Evolutionary conservation across 306 rosid genomes (phyloP), one percentile per base, ranked within the genome.

Genomic region (Elaeagnus macrophylla): DNA sequence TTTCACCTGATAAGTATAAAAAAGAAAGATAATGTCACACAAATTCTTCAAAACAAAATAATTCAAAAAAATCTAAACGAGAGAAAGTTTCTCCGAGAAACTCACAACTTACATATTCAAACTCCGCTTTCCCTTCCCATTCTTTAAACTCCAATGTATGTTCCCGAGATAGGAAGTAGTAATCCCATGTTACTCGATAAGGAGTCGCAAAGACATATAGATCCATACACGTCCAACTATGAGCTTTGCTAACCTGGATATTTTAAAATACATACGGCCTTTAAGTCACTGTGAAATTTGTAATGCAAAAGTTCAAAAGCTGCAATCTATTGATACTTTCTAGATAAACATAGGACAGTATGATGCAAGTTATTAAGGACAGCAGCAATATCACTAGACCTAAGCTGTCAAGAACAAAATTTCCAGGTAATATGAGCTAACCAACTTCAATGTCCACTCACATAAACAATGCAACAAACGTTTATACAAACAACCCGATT

Each of bases 181-280:
- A 93, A 72, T 87, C 99, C 99, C 99, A 93, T 6, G 96, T 77
- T 45, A 84, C 94, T 2, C 89, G 83, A 66, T 87, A 87, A 12
- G 99, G 96, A 39, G 96, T 93, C n/a, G 94, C 99, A 69, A 87
- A 93, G 65, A 93, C 67, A 71, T 93, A 93, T 54, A 93, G 57
- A 79, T 93, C 99, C 60, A 93, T 65, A 57, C 99, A 93, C 35
- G 88, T 80, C 95, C 89, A 93, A 68, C 99, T 93, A 63, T 93
- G 95, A 65, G 96, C 84, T 35, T 84, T 59, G 60, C 77, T 76
- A 71, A 79, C 85, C 99, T 93, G 81, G 52, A 73, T 35, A 10
- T 0, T 41, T 41, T 75, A 46, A 60, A 57, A 67, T 39, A 74
- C 0, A 62, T 12, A 60, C 12, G 37, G 44, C 16, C 12, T 56